Base-by-base conservation (phyloP, 2,329 filamentous ascomycete genomes). In the Fusarium verrucosum region DNA sequence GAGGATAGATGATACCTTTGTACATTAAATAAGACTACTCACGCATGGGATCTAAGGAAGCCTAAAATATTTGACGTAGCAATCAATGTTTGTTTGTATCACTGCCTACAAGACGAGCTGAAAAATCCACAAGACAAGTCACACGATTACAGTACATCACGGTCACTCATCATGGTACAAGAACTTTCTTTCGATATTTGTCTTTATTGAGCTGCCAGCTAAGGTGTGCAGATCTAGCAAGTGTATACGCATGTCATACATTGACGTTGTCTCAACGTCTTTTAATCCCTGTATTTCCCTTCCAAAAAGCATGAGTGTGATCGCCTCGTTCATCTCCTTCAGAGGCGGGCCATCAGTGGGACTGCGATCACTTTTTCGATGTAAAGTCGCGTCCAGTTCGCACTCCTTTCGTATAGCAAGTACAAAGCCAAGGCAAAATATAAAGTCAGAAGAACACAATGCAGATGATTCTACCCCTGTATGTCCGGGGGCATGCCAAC, bases 1-100 rank as follows among this genome's bases (percentile, higher is more conserved):
- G 61, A 52, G 49, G 53, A 70, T 70, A 59, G 53, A 71, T 59
- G 64, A 71, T 71, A 70, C 62, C 64, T 68, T 61, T 70, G 68
- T 71, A 71, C 61, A 68, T 28, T 67, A 65, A 67, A 50, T 28
- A 43, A 47, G 42, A 45, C 49, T 58, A 32, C 59, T 36, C 47
- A 26, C 54, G 40, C 37, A 57, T 40, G 53, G 41, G 44, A 45
- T 40, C 32, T 37, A 22, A 33, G 23, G 45, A n/a, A 33, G 28
- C 20, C 26, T 37, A 33, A 22, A 47, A 33, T 23, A 43, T 26
- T 35, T 28, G 37, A 43, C n/a, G 13, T 10, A 25, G 13, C 20
- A 61, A 30, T 26, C 13, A 35, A 25, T 33, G 30, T 45, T 47
- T 36, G 20, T 19, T 35, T 35, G 13, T 33, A 35, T 26, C 41